Conservation (phyloP, 192 early-diverging fungal genomes). For the Chytriomyces sp. region DNA sequence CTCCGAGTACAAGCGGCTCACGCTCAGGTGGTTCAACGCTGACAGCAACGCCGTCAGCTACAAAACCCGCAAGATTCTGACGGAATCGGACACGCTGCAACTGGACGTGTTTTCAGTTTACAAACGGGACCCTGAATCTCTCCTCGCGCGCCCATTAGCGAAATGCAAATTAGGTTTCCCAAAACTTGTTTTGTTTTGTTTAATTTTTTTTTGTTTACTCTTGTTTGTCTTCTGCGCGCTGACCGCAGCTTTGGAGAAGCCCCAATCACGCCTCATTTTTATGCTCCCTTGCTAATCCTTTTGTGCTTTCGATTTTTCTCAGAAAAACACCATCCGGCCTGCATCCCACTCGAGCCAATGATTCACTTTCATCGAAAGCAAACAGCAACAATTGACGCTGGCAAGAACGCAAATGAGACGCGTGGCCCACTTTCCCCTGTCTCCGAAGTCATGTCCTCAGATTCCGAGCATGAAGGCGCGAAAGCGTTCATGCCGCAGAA, state of each 20-base stretch:
- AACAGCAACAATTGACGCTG: background rate
- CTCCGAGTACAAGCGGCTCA: no score
- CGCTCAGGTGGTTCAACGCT: no score
- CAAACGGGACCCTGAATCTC: background rate
- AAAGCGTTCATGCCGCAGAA: background rate
- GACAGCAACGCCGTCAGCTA: no score
- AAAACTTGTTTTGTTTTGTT: background rate
- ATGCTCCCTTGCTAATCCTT: background rate
- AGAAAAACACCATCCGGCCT: background rate
- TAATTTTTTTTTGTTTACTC: background rate
- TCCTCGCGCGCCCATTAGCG: background rate
- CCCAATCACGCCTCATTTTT: background rate
- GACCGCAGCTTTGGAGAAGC: slow-evolving; percentile 1
- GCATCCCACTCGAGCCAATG: slow-evolving; percentile 13
- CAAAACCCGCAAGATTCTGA: no score
- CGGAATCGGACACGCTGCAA: background rate
- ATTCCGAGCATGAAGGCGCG: background rate
- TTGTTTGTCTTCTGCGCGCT: background rate
- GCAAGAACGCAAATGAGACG: background rate
- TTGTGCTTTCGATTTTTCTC: background rate
- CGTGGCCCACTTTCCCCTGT: background rate
- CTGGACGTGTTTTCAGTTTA: slow-evolving; percentile 19
- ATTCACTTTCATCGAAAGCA: background rate
- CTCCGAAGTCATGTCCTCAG: background rate
- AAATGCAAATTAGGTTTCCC: no score